phyloP scores from a whole-genome alignment of 495 filamentous ascomycete genomes.

The Neurospora sp. region DNA sequence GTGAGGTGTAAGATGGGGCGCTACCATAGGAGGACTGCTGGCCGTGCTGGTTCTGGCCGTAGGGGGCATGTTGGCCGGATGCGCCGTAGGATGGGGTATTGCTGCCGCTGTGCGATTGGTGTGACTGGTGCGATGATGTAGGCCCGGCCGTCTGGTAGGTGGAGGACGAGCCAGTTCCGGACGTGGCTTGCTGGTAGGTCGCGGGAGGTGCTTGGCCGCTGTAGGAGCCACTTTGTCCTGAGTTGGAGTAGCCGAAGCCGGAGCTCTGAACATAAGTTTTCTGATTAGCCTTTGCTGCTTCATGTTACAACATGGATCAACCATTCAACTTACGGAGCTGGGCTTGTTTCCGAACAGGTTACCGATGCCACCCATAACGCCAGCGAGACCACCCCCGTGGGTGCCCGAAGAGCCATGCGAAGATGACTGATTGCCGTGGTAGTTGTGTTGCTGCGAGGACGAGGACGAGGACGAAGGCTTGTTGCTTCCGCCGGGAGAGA shows the following conservation, averaged over 20 bases:
- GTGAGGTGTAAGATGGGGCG: neutral
- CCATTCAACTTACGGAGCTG: constrained; percentile 16
- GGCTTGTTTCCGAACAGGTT: constrained; percentile 33
- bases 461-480: constrained; percentile 15
- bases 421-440: constrained; percentile 23
- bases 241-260: constrained; percentile 45
- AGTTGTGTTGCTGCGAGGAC: constrained; percentile 24
- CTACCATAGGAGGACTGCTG: constrained; percentile 6
- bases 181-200: constrained; percentile 33
- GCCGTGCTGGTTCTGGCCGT: constrained; percentile 8
- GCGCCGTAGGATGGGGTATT: constrained; percentile 8
- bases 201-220: constrained; percentile 39
- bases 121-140: constrained; percentile 6
- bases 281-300: constrained; percentile 4
- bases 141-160: constrained; percentile 15
- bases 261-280: constrained; percentile 20
- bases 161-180: constrained; percentile 2
- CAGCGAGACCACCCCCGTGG: constrained; percentile 28
- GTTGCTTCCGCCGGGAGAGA: constrained; percentile 25
- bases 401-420: constrained; percentile 11
- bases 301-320: neutral
- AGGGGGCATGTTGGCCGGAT: constrained; percentile 9
- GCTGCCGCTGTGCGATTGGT: constrained; percentile 12
- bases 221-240: constrained; percentile 33
- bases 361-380: constrained; percentile 35